Evolutionary conservation across 2,329 filamentous ascomycete genomes (phyloP), one percentile per base, ranked within the genome.

Genomic region (Harringtonia lauricola): DNA sequence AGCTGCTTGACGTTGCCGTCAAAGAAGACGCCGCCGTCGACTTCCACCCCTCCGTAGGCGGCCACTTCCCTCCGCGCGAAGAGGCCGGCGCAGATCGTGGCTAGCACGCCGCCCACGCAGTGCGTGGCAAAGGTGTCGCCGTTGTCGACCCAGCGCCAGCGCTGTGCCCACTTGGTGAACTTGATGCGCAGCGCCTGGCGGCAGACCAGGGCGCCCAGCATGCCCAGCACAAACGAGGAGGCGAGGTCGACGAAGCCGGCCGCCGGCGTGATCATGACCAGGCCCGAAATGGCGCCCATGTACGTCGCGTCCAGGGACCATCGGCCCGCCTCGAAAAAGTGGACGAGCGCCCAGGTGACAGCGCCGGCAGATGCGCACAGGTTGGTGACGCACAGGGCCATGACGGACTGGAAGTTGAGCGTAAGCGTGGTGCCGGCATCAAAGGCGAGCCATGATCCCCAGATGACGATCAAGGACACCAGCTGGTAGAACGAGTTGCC

Each of bases 371-470:
- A 86, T 59, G 87, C 68, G 31, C 87, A 92, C 57, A 95, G 63
- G 70, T 90, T 95, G 45, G 85, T 87, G 73, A 95, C 96, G 88
- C 88, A 96, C 77, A 86, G 94, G 40, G 90, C 89, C 80, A 95
- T 92, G 51, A 83, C 81, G 42, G 92, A 90, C 52, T 90, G 84
- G 41, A 96, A 74, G 69, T 95, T 95, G 52, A 89, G 86, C 53
- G 89, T 88, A 53, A 95, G 94, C 26, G 89, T 71, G 26, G 88
- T 95, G 49, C 92, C 90, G 55, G 90, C 92, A 71, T 96, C 96
- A 78, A 96, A 96, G 42, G 89, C 92, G 51, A 96, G 74, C 92
- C 92, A 96, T 57, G 90, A 90, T 57, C 96, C 95, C 88, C 89
- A 96, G 46, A 96, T 86, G 55, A 96, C 87, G 65, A 96, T 94